Conservation (phyloP, 73 alveolate species). For the Uronychia binucleata region DNA sequence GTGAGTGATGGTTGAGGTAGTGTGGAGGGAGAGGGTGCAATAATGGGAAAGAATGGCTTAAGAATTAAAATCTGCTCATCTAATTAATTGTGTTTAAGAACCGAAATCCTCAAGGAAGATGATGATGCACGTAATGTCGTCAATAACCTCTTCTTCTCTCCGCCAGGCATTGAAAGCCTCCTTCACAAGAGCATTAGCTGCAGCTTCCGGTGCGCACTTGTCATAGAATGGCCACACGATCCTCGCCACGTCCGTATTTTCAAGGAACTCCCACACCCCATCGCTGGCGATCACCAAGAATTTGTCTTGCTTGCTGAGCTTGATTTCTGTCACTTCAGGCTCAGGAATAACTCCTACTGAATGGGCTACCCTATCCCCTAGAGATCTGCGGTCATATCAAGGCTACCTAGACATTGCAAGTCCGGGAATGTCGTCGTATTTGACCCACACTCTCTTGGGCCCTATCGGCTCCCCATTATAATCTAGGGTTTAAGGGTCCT, state of each 20-base stretch:
- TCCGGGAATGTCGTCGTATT: conserved; percentile 68
- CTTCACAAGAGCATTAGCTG: conserved; percentile 32
- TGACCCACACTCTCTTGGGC: conserved; percentile 75
- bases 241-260: conserved; percentile 17
- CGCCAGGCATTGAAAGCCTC: conserved; percentile 26
- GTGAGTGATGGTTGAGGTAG: too few relatives aligned
- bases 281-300: conserved; percentile 26
- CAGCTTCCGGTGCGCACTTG: conserved; percentile 25
- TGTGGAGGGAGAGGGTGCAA: too few relatives aligned
- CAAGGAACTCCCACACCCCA: conserved; percentile 48
- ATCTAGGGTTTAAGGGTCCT: conserved; percentile 8
- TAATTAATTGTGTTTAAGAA: too few relatives aligned
- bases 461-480: conserved; percentile 51
- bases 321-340: conserved; percentile 47
- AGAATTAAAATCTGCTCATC: too few relatives aligned
- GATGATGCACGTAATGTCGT: conserved; percentile 25
- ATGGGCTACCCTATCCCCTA: conserved; percentile 78
- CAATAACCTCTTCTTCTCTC: conserved; percentile 10
- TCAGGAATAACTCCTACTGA: conserved; percentile 70
- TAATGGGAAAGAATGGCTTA: too few relatives aligned
- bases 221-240: conserved; percentile 13
- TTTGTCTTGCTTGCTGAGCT: conserved; percentile 4
- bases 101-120: conserved; percentile 26
- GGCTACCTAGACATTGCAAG: conserved; percentile 69
- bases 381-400: conserved; percentile 14